Evolutionary conservation across 1,284 basidiomycete genomes (phyloP).

Genomic region (Puccinia brachypodii): DNA sequence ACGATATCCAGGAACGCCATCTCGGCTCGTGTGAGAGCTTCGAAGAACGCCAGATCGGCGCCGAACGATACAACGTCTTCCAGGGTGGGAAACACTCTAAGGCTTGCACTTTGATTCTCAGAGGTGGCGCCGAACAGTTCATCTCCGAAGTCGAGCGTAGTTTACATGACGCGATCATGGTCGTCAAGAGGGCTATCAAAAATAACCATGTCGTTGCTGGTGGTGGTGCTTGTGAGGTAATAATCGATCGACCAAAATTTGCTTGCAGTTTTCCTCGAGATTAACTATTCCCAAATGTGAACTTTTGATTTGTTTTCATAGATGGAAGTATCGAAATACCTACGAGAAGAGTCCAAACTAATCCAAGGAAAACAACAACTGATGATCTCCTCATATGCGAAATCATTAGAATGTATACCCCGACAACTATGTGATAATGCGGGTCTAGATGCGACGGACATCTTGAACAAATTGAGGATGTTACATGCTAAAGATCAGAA

Average conservation of each 20-base stretch:
- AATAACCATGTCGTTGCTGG: conserved; percentile 96
- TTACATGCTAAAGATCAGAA: conserved; percentile 79
- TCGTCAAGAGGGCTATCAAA: conserved; percentile 93
- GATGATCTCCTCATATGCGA: conserved; percentile 92
- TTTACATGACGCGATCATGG: conserved; percentile 99
- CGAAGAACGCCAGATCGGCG: conserved; percentile 94
- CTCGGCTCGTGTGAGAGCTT: conserved; percentile 88
- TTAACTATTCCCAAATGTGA: neutral
- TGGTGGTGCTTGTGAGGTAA: conserved; percentile 92
- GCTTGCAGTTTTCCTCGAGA: neutral
- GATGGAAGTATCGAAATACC: conserved; percentile 96
- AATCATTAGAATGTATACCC: conserved; percentile 94
- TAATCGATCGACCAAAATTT: conserved; percentile 50
- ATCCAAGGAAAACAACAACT: conserved; percentile 97
- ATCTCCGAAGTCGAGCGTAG: conserved; percentile 97
- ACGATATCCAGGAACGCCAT: conserved; percentile 78
- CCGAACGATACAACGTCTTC: conserved; percentile 96
- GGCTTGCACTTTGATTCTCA: conserved; percentile 92
- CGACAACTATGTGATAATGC: conserved; percentile 99
- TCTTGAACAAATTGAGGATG: conserved; percentile 97
- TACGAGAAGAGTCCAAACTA: conserved; percentile 83
- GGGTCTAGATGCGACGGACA: conserved; percentile 94
- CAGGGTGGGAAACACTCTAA: conserved; percentile 87
- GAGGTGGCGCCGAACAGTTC: conserved; percentile 98
- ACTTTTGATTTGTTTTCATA: conserved; percentile 56